Conservation (phyloP, 257 asterid species). For the Eucommia ulmoides region DNA sequence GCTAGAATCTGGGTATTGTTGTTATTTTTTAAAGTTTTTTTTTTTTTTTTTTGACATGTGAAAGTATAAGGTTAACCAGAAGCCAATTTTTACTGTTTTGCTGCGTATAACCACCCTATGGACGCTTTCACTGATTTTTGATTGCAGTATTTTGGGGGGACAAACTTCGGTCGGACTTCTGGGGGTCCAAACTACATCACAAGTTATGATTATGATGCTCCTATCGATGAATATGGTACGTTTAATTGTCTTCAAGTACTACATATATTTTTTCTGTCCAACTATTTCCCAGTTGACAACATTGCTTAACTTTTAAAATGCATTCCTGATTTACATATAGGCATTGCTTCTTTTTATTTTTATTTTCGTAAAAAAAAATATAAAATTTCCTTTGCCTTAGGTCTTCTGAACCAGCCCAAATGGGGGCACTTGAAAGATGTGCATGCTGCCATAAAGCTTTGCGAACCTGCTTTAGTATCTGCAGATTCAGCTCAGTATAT, state of each 20-base stretch:
- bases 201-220: constrained; percentile 96
- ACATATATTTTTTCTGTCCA: neutral
- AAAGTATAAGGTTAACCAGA: too few species aligned
- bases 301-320: too few species aligned
- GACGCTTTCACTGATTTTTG: constrained; percentile 18
- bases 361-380: constrained; percentile 3
- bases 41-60: too few species aligned
- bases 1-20: too few species aligned
- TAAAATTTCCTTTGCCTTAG: constrained; percentile 40
- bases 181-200: constrained; percentile 92
- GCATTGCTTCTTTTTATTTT: too few species aligned
- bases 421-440: constrained; percentile 93
- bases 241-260: neutral
- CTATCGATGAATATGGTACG: constrained; percentile 89
- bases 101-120: constrained; percentile 7
- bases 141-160: constrained; percentile 92
- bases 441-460: constrained; percentile 83
- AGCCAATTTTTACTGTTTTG: too few species aligned
- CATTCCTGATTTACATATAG: too few species aligned
- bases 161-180: constrained; percentile 86
- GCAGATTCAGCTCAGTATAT: constrained; percentile 60
- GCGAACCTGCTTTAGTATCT: constrained; percentile 84
- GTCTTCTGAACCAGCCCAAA: constrained; percentile 85
- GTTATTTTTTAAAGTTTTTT: too few species aligned
- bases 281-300: too few species aligned